Base-by-base conservation (phyloP, 768 basidiomycete genomes). In the Suillus alpinus region DNA sequence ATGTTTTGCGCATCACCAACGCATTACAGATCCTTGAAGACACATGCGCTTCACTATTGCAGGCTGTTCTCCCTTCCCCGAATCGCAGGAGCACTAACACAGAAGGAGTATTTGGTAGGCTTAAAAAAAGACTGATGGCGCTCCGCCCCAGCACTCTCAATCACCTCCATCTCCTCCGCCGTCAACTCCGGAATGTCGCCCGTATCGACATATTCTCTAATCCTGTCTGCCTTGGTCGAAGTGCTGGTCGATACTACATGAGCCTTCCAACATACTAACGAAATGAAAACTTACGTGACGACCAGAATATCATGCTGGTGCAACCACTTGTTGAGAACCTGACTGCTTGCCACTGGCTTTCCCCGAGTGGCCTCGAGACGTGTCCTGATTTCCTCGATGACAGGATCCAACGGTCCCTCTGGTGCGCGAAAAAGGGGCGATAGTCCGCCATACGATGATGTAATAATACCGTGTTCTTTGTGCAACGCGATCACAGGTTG, bases 331-430 rank as follows among this genome's bases (percentile, higher is more conserved):
- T 61, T 29, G 26, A 68, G 46, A 13, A 69, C 66, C 41, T 68
- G 68, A 9, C 40, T 59, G 12, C 59, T 53, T 7, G 65, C 63
- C 18, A 68, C 65, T 56, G 65, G 59, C 36, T 68, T n/a, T 41
- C 43, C 47, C 44, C 60, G 26, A 18, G 71, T 62, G 14, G 57
- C n/a, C 18, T 50, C 37, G 12, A 69, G 29, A 10, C 63, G 62
- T 13, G 64, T 43, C 13, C 64, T 61, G 56, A 76, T 66, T 4
- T 64, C 59, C 7, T 61, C 55, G 29, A 79, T 51, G 26, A 76
- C 70, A 13, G 70, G 67, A 50, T 74, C 72, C 37, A 75, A 41
- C 0, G 77, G 72, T 1, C 76, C 74, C 9, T 68, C 75, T 31
- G 62, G 62, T 41, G 59, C 60, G 26, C 67, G 68, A 34, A 65